Evolutionary conservation across 192 early-diverging fungal species (phyloP), one percentile per base, ranked within the genome.

Genomic region (Diversispora eburnea): DNA sequence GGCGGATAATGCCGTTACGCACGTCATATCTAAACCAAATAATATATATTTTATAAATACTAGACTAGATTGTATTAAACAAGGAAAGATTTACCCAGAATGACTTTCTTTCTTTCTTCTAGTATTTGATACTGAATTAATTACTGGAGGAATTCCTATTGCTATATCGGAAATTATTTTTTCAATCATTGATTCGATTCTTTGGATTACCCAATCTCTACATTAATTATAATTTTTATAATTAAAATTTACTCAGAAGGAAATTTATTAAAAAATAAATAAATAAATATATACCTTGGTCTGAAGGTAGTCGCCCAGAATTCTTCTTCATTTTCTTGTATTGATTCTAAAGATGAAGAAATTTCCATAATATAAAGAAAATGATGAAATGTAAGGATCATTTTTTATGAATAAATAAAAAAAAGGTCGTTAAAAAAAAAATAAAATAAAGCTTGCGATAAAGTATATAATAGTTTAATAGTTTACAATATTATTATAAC

Each of bases 121-220:
- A 33, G n/a, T 12, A 58, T 15, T 58, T 12, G 56, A 70, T 17
- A 70, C 42, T 8, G 42, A 45, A 17, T 56, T 15, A 5, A 57
- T 45, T n/a, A 69, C 10, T 41, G 25, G 56, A 4, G 42, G 6
- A 45, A 19, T 9, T 19, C 56, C 43, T 19, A 43, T 70, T 54
- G 54, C 52, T 8, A 70, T 49, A 70, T 58, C 54, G n/a, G 19
- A 54, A 57, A 70, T 45, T 39, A 68, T 41, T 66, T 66, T 66
- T 48, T 66, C 64, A 1, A 66, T 66, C 19, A 48, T 66, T 19
- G 51, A 54, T 55, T 68, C 51, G 39, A 68, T 68, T 55, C 33
- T 55, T 68, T 39, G 22, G 47, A 66, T 66, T 20, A 66, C 64
- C 64, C 64, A 66, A 48, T 12, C 41, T 66, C 64, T 66, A 48